Evolutionary conservation across 495 filamentous ascomycete genomes (phyloP).

Genomic region (Annulohypoxylon maeteangense): DNA sequence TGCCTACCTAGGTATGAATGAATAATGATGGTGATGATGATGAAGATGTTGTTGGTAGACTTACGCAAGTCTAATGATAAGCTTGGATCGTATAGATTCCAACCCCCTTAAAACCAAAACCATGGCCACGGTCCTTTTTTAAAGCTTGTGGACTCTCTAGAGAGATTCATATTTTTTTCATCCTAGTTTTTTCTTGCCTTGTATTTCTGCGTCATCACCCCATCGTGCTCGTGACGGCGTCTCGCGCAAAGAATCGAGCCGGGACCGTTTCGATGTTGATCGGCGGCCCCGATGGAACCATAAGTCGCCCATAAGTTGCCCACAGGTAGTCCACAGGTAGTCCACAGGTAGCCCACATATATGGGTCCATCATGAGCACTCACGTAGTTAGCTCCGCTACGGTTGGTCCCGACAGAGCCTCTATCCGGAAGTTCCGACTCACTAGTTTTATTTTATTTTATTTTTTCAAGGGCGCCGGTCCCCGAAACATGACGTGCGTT

Average conservation of each 20-base stretch:
- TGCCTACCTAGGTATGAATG: not conserved
- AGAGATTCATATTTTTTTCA: slow-evolving; percentile 7
- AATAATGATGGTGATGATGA: slow-evolving; percentile 7
- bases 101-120: slow-evolving; percentile 8
- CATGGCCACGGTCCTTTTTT: slow-evolving; percentile 27
- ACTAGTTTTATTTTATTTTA: not conserved
- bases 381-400: slow-evolving; percentile 25
- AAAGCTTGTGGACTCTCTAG: slow-evolving; percentile 25
- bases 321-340: slow-evolving; percentile 15
- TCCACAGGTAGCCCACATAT: slow-evolving; percentile 39
- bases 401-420: slow-evolving; percentile 41
- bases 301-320: slow-evolving; percentile 9
- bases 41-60: slow-evolving; percentile 1
- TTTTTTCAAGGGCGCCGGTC: slow-evolving; percentile 29
- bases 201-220: slow-evolving; percentile 36
- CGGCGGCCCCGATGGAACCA: slow-evolving; percentile 38
- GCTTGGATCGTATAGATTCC: slow-evolving; percentile 23
- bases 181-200: not conserved
- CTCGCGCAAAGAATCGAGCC: slow-evolving; percentile 31
- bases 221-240: slow-evolving; percentile 41
- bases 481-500: not conserved
- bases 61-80: slow-evolving; percentile 17
- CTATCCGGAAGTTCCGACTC: slow-evolving; percentile 27
- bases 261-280: slow-evolving; percentile 24
- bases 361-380: slow-evolving; percentile 39